A percentile compares a stretch with the other conserved stretches of the same genome.
These are phyloP conservation scores for Pterocarpus macrocarpus DNA, from an alignment of 306 rosid genomes.

Conservation along the genomic window DNA sequence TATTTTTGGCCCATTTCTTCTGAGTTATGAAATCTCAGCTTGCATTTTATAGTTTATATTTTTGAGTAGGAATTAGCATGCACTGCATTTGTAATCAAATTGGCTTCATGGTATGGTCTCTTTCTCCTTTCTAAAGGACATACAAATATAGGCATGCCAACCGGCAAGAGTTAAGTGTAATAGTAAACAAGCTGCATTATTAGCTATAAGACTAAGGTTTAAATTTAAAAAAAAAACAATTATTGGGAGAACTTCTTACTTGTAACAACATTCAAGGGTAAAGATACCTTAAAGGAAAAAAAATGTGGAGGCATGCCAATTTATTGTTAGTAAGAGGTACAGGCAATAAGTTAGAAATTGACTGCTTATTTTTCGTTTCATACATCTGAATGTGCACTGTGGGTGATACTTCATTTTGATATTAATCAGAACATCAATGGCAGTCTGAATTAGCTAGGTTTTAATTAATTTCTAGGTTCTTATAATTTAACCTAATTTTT, in stretches of 20 bases:
- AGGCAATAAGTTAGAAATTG: no score
- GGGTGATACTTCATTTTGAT: neutral
- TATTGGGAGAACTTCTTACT: no score
- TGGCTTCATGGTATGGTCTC: neutral
- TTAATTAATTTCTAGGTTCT: no score
- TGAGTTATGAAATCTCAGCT: neutral
- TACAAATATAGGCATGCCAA: neutral
- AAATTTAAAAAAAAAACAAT: no score
- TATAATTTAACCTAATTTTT: no score
- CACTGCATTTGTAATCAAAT: conserved; percentile 10
- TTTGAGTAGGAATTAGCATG: conserved; percentile 19
- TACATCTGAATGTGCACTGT: no score
- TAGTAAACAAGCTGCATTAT: no score
- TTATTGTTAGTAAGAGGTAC: neutral
- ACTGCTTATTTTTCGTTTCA: neutral
- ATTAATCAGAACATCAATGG: neutral
- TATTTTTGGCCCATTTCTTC: neutral
- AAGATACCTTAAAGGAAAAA: no score
- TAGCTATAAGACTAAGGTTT: no score
- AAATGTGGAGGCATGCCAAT: neutral
- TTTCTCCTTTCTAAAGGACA: neutral
- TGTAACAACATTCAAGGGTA: no score
- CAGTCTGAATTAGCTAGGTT: no score
- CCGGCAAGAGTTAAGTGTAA: no score
- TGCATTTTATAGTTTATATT: conserved; percentile 18